Conservation (phyloP, 495 filamentous ascomycete genomes). For the Aeminium ludgeri region DNA sequence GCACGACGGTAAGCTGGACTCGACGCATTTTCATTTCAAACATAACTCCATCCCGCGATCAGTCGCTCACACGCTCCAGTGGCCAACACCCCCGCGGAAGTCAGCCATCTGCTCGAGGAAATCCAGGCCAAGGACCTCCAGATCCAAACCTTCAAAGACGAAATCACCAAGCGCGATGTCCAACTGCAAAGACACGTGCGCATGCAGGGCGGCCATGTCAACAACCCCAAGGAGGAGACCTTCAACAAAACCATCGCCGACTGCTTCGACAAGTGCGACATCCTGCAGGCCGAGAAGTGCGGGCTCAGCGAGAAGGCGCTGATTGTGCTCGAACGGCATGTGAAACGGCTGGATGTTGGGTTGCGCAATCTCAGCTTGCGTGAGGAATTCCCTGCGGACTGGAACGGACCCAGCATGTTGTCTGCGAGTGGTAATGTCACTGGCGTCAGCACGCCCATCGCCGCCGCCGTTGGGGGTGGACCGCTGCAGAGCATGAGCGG, state of each 20-base stretch:
- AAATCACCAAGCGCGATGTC: conserved; percentile 59
- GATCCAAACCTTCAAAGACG: conserved; percentile 53
- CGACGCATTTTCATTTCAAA: neutral
- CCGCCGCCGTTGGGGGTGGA: neutral
- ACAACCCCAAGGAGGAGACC: conserved; percentile 74
- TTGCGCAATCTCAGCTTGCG: conserved; percentile 37
- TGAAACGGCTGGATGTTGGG: conserved; percentile 70
- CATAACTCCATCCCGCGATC: neutral
- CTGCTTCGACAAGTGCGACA: conserved; percentile 51
- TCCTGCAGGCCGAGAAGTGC: conserved; percentile 77
- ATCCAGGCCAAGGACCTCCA: conserved; percentile 75
- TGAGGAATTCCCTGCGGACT: conserved; percentile 15
- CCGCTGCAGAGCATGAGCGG: conserved; percentile 10
- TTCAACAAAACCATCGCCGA: conserved; percentile 53
- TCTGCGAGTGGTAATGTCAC: conserved; percentile 17
- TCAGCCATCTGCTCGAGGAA: conserved; percentile 85
- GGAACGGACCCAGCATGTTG: conserved; percentile 11
- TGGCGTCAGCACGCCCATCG: conserved; percentile 28
- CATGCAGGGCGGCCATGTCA: conserved; percentile 56
- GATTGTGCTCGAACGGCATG: conserved; percentile 67
- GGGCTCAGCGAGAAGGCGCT: conserved; percentile 61
- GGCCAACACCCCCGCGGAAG: conserved; percentile 80
- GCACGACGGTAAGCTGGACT: conserved; percentile 47
- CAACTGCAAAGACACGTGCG: conserved; percentile 86
- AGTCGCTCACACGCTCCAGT: conserved; percentile 28